Evolutionary conservation across 192 early-diverging fungal species (phyloP), one percentile per base, ranked within the genome.

Genomic region (Geranomyces variabilis): DNA sequence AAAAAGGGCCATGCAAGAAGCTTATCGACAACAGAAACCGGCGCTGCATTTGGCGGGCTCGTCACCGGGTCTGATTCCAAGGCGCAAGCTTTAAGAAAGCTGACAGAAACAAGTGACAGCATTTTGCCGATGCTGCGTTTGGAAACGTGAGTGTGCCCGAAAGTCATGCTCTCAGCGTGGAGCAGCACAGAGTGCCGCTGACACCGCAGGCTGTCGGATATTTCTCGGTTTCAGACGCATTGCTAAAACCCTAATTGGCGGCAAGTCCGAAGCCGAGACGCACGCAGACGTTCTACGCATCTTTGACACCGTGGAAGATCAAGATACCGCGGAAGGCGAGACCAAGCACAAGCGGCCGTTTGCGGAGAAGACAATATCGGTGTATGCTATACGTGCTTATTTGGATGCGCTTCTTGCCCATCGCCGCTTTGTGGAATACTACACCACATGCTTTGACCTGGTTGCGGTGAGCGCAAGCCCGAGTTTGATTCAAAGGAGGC

Each of bases 341-440:
- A 58, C 26, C 5, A 56, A 28, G 19, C 29, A 59, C 19, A 70
- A 70, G 59, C 51, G 43, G 26, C 55, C 68, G 13, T 31, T 57
- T 41, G n/a, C 45, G 41, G 30, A 70, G 33, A 19, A 49, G 17
- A 83, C 84, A 1, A 79, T 86, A 15, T 83, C 81, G 0, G 74
- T 70, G 4, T 73, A 69, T n/a, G 61, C 78, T 21, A 83, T 81
- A 30, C 41, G 73, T 48, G 21, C 84, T 24, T 83, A 80, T 66
- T 53, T 83, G 9, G 79, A 86, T 56, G 63, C 78, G 0, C 63
- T 86, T 19, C 49, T 86, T 14, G 28, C 48, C 8, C 78, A 76
- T 4, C 70, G 79, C 19, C 74, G 84, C 4, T 85, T 75, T 69
- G 75, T 80, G 47, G 84, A 85, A 13, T 83, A 76, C 67, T 85